Base-by-base conservation (phyloP, 371 early-diverging fungal genomes). In the Saksenaea vasiformis region DNA sequence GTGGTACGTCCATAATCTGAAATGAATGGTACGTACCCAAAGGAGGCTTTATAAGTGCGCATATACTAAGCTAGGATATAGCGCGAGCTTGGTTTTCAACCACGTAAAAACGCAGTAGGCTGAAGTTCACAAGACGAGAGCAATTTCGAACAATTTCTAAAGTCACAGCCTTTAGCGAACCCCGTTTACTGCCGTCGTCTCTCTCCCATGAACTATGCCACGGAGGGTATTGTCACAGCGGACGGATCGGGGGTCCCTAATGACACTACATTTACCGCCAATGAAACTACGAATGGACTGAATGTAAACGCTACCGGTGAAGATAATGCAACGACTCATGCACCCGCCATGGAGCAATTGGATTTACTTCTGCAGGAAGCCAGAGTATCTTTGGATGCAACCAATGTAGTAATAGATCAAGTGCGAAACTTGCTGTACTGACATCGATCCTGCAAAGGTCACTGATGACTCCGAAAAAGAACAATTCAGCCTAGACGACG, bases 301-400 rank as follows among this genome's bases (percentile, higher is more conserved):
- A 19, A 1, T 47, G 11, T 11, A 10, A 47, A n/a, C 10, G 51
- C 51, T 19, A 11, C 17, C 24, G 11, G 10, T 22, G 22, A 47
- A 19, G 17, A 22, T 1, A 47, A 47, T 22, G 10, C 51, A 47
- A 1, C 51, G 4, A 17, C 51, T 10, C 24, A 11, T 10, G 10
- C 51, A 5, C 51, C 22, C 22, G 60, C 71, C 22, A 36, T 77
- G 27, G 63, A 65, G 54, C 70, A 72, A 62, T 66, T 78, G 1
- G 78, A 78, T 35, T 61, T 65, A n/a, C 58, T 78, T 9, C 65
- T 78, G 26, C 54, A 69, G 36, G 60, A 64, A 44, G 43, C 62
- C 4, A 65, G 55, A 1, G 15, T 54, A 41, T 27, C 28, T 8
- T 27, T 22, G 0, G 24, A 53, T 47, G 22, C 22, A 19, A 41